A percentile compares a stretch with the other conserved stretches of the same genome.
phyloP scores from a whole-genome alignment of 1,284 basidiomycete species.

The Mycena citricolor region DNA sequence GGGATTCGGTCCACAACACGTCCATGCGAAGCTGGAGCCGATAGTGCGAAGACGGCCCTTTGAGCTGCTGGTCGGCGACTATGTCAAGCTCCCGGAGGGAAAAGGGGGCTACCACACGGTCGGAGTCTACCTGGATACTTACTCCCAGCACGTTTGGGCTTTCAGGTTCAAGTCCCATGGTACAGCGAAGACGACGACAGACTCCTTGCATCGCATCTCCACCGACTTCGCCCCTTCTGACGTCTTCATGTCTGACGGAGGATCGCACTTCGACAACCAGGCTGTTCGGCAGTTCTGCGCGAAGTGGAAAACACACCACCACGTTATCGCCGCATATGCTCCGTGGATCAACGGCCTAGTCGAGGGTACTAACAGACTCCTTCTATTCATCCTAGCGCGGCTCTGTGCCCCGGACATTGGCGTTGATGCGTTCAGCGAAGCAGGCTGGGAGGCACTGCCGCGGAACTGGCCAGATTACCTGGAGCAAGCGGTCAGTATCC shows the following conservation, averaged over 20 bases:
- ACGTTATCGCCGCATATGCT: slow-evolving; percentile 35
- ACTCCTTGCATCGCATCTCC: slow-evolving; percentile 26
- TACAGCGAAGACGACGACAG: slow-evolving; percentile 25
- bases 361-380: slow-evolving; percentile 20
- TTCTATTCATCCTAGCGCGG: slow-evolving; percentile 30
- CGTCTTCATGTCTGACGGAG: slow-evolving; percentile 38
- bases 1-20: slow-evolving; percentile 26
- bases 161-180: slow-evolving; percentile 6
- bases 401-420: slow-evolving; percentile 31
- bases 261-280: slow-evolving; percentile 38
- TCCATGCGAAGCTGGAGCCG: slow-evolving; percentile 34
- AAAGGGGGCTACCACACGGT: slow-evolving; percentile 29
- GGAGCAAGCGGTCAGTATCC: neutral
- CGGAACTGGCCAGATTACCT: slow-evolving; percentile 12
- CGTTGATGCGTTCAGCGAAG: slow-evolving; percentile 28
- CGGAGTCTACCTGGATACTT: slow-evolving; percentile 5
- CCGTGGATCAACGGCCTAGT: slow-evolving; percentile 30
- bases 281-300: slow-evolving; percentile 31
- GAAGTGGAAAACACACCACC: slow-evolving; percentile 23
- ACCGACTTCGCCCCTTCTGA: slow-evolving; percentile 28
- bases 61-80: slow-evolving; percentile 35
- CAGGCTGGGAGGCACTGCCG: slow-evolving; percentile 5
- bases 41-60: slow-evolving; percentile 36
- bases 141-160: slow-evolving; percentile 2
- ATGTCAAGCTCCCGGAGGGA: slow-evolving; percentile 32